Base-by-base conservation (phyloP, 768 basidiomycete species). In the Trametes gibbosa region DNA sequence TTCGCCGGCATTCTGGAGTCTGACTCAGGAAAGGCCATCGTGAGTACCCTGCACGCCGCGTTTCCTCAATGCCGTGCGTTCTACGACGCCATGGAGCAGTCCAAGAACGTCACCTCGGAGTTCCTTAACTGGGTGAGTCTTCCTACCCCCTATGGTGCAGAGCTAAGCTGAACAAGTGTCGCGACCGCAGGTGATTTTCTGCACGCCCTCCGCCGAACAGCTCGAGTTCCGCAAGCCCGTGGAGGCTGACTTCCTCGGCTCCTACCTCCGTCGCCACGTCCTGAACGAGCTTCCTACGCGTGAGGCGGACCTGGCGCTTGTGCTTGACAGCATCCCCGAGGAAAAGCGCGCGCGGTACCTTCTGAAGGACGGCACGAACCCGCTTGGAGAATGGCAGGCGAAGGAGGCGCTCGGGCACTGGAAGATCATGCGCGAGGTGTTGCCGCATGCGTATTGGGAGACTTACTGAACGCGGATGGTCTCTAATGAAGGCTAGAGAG, bases 41-140 rank as follows among this genome's bases (percentile, higher is more conserved):
- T 89, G 6, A 71, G 79, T 23, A 98, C 95, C 0, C 72, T 98
- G 2, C 74, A 84, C 58, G 74, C 77, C 43, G 80, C 77, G n/a
- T 95, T 97, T 70, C 77, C 78, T 8, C 81, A 83, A 64, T 98
- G 96, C 68, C 83, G 93, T 21, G 87, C 81, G 2, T 95, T 95
- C 76, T 87, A 90, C 61, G 96, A 98, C 71, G 73, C 76, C 6
- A 71, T 84, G 17, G 75, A 73, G 14, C 58, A 69, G 3, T 66
- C 51, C 14, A 23, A 45, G 2, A 52, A 56, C 37, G 6, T 84
- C 7, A 66, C 76, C 0, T 76, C 81, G 19, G 80, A 85, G 47
- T 84, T 89, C 68, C 74, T 86, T 53, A 95, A 95, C 69, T 81
- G 93, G 77, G 92, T 93, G 59, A 50, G 80, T 74, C 9, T 17